Evolutionary conservation across 768 basidiomycete species (phyloP).

Genomic region (Mycena pura): DNA sequence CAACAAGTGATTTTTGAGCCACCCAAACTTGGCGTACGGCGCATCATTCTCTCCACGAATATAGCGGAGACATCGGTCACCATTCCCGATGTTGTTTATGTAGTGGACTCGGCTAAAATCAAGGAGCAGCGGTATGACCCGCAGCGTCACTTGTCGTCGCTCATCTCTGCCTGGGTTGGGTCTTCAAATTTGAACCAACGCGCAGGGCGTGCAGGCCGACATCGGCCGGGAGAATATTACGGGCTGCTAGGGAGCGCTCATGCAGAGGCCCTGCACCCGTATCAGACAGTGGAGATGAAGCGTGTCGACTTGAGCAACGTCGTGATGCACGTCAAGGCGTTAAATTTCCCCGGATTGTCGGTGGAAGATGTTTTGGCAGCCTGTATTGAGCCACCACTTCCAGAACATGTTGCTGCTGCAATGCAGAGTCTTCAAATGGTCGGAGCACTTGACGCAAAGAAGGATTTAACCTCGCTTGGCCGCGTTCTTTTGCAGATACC

Average conservation of each 20-base stretch:
- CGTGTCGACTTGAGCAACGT: constrained; percentile 88
- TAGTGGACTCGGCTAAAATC: constrained; percentile 85
- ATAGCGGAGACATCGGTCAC: constrained; percentile 96
- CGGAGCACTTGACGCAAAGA: constrained; percentile 80
- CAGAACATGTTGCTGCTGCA: constrained; percentile 77
- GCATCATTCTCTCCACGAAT: constrained; percentile 92
- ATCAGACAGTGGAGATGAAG: constrained; percentile 96
- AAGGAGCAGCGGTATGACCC: constrained; percentile 94
- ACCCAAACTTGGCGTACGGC: constrained; percentile 75
- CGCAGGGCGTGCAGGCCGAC: constrained; percentile 91
- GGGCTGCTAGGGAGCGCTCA: constrained; percentile 76
- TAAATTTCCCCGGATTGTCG: constrained; percentile 84
- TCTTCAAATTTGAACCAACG: constrained; percentile 89
- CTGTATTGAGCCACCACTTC: constrained; percentile 88
- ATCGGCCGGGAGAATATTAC: constrained; percentile 90
- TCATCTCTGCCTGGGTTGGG: constrained; percentile 92
- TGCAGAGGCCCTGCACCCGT: constrained; percentile 66
- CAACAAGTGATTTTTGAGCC: constrained; percentile 92
- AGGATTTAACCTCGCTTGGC: constrained; percentile 86
- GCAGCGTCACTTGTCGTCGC: constrained; percentile 83
- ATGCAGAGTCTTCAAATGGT: constrained; percentile 83
- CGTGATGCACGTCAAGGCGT: constrained; percentile 96
- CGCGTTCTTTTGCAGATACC: constrained; percentile 88
- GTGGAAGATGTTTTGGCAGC: constrained; percentile 87
- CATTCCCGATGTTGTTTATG: constrained; percentile 94